phyloP scores from a whole-genome alignment of 2,329 filamentous ascomycete species.

The Sarocladium kiliense region DNA sequence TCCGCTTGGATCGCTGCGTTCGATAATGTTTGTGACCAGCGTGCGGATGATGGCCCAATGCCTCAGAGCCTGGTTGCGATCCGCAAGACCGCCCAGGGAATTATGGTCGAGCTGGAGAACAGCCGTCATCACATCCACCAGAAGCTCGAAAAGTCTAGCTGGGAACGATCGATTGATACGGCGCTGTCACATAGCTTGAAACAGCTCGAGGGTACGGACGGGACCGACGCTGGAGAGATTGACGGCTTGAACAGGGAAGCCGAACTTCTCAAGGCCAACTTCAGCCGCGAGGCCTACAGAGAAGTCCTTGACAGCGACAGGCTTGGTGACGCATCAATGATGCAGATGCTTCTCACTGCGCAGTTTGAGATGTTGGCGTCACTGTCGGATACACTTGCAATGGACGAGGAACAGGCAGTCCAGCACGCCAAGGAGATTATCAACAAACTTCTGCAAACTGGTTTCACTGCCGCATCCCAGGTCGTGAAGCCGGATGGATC shows the following conservation, averaged over 20 bases:
- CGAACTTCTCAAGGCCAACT: slow-evolving; percentile 77
- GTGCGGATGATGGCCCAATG: slow-evolving; percentile 58
- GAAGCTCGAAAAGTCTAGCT: slow-evolving; percentile 71
- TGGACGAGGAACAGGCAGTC: slow-evolving; percentile 81
- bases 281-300: slow-evolving; percentile 71
- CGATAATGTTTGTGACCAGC: slow-evolving; percentile 70
- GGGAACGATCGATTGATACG: slow-evolving; percentile 83
- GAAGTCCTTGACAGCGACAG: slow-evolving; percentile 82
- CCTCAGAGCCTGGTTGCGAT: slow-evolving; percentile 67
- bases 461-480: slow-evolving; percentile 69
- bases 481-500: slow-evolving; percentile 85
- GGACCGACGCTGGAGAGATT: slow-evolving; percentile 54
- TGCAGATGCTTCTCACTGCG: slow-evolving; percentile 80
- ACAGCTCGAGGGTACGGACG: slow-evolving; percentile 60
- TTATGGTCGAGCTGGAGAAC: slow-evolving; percentile 81
- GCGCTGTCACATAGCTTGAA: slow-evolving; percentile 80
- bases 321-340: slow-evolving; percentile 66
- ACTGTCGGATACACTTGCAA: slow-evolving; percentile 72
- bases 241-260: slow-evolving; percentile 73
- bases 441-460: slow-evolving; percentile 70
- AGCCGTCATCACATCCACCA: slow-evolving; percentile 90
- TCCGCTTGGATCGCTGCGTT: slow-evolving; percentile 92
- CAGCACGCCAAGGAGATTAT: slow-evolving; percentile 73
- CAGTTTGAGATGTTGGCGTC: slow-evolving; percentile 90
- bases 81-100: slow-evolving; percentile 82